A percentile compares a stretch with the other conserved stretches of the same genome.
phyloP scores from a whole-genome alignment of 441 rosid species.

The Gossypium schwendimanii region DNA sequence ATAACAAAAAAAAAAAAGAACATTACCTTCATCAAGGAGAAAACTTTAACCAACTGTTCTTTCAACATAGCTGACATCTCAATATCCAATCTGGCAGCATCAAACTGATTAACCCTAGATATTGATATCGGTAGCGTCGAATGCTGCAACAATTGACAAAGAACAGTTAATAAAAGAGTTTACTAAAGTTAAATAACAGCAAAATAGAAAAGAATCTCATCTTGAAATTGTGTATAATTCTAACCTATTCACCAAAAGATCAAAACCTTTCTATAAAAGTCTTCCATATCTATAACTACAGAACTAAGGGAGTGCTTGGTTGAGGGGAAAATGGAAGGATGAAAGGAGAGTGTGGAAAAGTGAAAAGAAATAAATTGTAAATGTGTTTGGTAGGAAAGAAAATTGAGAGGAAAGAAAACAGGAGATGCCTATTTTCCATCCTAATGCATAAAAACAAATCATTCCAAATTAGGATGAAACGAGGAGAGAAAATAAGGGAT shows the following conservation, averaged over 20 bases:
- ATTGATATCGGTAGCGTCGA: slow-evolving; percentile 56
- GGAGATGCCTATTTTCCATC: no score
- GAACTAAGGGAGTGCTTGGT: background rate
- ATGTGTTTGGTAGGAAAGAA: no score
- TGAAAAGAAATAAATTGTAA: no score
- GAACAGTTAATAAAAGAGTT: background rate
- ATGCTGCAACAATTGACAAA: slow-evolving; percentile 29
- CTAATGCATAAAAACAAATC: no score
- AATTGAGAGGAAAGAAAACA: no score
- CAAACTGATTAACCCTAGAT: slow-evolving; percentile 93
- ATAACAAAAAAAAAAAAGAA: slow-evolving; percentile 6
- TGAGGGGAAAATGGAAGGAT: no score
- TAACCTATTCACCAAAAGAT: background rate
- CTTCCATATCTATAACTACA: background rate
- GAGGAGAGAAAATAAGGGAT: no score
- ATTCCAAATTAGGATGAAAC: no score
- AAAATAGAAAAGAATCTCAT: background rate
- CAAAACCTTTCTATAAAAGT: background rate
- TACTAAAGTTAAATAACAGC: background rate
- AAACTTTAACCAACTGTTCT: slow-evolving; percentile 86
- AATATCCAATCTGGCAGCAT: slow-evolving; percentile 83
- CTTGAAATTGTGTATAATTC: background rate
- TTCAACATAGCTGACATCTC: slow-evolving; percentile 97
- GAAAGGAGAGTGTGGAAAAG: no score
- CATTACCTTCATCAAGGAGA: slow-evolving; percentile 84